Evolutionary conservation across 208 protist species (phyloP), one percentile per base, ranked within the genome.

Genomic region (Wallacemonas collosoma): DNA sequence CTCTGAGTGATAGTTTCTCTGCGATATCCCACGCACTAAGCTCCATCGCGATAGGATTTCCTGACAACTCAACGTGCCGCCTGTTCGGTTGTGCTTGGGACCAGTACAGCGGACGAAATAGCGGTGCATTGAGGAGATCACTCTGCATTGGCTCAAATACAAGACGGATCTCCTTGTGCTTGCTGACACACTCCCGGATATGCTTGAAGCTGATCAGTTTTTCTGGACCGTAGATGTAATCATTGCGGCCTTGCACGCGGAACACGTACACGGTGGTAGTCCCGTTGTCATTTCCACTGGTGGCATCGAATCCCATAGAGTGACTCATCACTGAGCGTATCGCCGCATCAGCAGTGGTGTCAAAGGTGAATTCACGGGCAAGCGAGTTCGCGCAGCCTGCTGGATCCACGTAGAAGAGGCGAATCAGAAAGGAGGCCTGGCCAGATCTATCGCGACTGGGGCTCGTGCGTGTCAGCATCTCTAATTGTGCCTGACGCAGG

Each of bases 151-250:
- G 71, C 51, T 86, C 82, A 1, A 89, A 67, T 11, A 84, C 69
- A 14, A 93, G 45, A 64, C 87, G 68, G 17, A 89, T 78, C 62
- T 88, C 77, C 0, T 36, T 38, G 54, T 83, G 81, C 54, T 91
- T 84, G 43, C 77, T 86, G 9, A 89, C 75, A 50, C 81, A 85
- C 14, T 89, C 80, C 9, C 83, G 68, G 15, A 91, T 84, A 62
- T 85, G 80, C 45, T 74, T 68, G 68, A 89, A 91, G 61, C 87
- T 83, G 54, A 88, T 88, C 1, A 89, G 58, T n/a, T 43, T 62
- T 56, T 89, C 75, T 11, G 48, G 26, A 4, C 88, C 83, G 57
- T 93, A 88, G 2, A 91, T 83, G 61, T 82, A 91, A 40, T 93
- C 88, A 26, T 81, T 87, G n/a, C 80, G 45, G 1, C 83, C 85